A percentile compares a stretch with the other conserved stretches of the same genome.
These are phyloP conservation scores for Prunus persica DNA, from an alignment of 306 rosid species.

Conservation along the genomic window Prunus_persica_NCBIv2 NC_034015.1:13811501-13812000, in stretches of 20 bases:
- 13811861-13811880: slow-evolving; percentile 50
- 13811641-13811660: slow-evolving; percentile 48
- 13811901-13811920: slow-evolving; percentile 44
- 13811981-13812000: slow-evolving; percentile 44
- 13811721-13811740: slow-evolving; percentile 36
- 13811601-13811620: slow-evolving; percentile 38
- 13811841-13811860: slow-evolving; percentile 50
- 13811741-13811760: slow-evolving; percentile 47
- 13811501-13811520: slow-evolving; percentile 57
- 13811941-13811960: slow-evolving; percentile 63
- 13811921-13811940: slow-evolving; percentile 50
- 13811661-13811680: slow-evolving; percentile 47
- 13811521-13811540: slow-evolving; percentile 43
- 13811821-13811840: slow-evolving; percentile 48
- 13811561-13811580: slow-evolving; percentile 60
- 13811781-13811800: slow-evolving; percentile 49
- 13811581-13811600: slow-evolving; percentile 49
- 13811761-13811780: slow-evolving; percentile 56
- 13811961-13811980: slow-evolving; percentile 57
- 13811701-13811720: slow-evolving; percentile 38
- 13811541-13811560: slow-evolving; percentile 45
- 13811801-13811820: slow-evolving; percentile 45
- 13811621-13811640: slow-evolving; percentile 35
- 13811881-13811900: slow-evolving; percentile 55
- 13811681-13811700: slow-evolving; percentile 49